A percentile compares a stretch with the other conserved stretches of the same genome.
These are phyloP conservation scores for Globisporangium okanoganense DNA, from an alignment of 352 stramenopile species.

Conservation along the genomic window DNA sequence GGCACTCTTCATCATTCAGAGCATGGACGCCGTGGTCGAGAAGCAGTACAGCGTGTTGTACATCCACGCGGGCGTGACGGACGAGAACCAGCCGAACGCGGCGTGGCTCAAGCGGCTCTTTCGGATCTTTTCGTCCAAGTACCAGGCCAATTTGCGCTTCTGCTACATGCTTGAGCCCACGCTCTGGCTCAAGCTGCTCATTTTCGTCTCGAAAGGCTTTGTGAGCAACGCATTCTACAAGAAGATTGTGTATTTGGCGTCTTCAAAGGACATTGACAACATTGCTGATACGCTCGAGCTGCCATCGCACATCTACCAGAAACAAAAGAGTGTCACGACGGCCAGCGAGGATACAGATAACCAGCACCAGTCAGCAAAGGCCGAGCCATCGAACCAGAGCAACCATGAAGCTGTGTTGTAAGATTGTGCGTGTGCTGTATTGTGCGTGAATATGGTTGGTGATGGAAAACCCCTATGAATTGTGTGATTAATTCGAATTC, in stretches of 20 bases:
- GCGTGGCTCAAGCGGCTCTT: slow-evolving; percentile 74
- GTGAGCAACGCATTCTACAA: slow-evolving; percentile 59
- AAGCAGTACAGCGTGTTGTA: slow-evolving; percentile 69
- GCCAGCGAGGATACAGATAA: no score
- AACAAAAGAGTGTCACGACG: not conserved
- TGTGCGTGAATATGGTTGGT: slow-evolving; percentile 1
- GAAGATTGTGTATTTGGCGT: slow-evolving; percentile 72
- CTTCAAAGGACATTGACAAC: slow-evolving; percentile 41
- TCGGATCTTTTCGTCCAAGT: slow-evolving; percentile 49
- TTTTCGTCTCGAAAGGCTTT: slow-evolving; percentile 69
- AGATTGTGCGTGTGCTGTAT: slow-evolving; percentile 2
- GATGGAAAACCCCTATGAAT: not conserved
- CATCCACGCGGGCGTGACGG: slow-evolving; percentile 40
- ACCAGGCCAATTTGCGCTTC: slow-evolving; percentile 57
- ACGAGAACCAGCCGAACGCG: slow-evolving; percentile 50
- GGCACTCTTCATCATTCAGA: slow-evolving; percentile 65
- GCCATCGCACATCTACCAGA: slow-evolving; percentile 35
- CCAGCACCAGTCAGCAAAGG: not conserved
- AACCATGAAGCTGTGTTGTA: not conserved
- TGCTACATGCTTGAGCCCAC: slow-evolving; percentile 80
- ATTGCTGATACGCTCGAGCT: slow-evolving; percentile 45
- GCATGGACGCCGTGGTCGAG: slow-evolving; percentile 56
- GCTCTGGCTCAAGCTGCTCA: slow-evolving; percentile 67
- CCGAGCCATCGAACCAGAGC: not conserved
- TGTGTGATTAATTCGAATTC: not conserved